phyloP scores from a whole-genome alignment of 345 rosid genomes.

The Barbarea vulgaris region DNA sequence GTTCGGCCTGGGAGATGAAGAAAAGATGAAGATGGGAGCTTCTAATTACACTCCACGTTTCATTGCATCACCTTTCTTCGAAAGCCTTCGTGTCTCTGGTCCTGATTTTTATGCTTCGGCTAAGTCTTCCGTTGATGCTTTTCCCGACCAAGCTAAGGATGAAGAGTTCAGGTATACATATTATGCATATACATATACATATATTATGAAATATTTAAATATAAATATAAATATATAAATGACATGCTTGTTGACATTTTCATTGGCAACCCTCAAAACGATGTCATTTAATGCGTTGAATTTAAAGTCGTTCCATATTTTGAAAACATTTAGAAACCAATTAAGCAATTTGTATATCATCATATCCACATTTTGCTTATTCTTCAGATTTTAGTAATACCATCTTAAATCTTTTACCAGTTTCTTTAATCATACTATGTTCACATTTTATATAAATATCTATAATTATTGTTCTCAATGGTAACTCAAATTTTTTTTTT shows the following conservation, averaged over 20 bases:
- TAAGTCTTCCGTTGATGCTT: slow-evolving; percentile 50
- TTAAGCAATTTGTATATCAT: too few relatives aligned
- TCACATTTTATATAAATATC: too few relatives aligned
- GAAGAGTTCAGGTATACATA: slow-evolving; percentile 57
- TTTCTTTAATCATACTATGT: too few relatives aligned
- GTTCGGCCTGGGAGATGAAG: slow-evolving; percentile 49
- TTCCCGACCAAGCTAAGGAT: slow-evolving; percentile 44
- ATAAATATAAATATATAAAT: background rate
- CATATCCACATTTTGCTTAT: slow-evolving; percentile 18
- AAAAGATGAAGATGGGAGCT: slow-evolving; percentile 68
- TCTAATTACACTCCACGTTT: slow-evolving; percentile 72
- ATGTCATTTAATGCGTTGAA: slow-evolving; percentile 30
- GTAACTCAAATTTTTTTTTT: too few relatives aligned
- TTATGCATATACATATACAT: background rate
- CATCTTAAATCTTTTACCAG: background rate
- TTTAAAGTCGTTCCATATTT: slow-evolving; percentile 4
- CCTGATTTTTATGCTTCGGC: slow-evolving; percentile 71
- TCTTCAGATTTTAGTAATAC: background rate
- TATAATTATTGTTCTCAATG: too few relatives aligned
- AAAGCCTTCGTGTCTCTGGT: slow-evolving; percentile 71
- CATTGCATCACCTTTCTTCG: slow-evolving; percentile 89
- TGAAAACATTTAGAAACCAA: background rate
- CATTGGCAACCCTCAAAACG: slow-evolving; percentile 7
- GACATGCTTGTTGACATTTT: slow-evolving; percentile 32
- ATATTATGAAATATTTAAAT: background rate